These are phyloP conservation scores for Colletotrichum sp. DNA, from an alignment of 2,329 filamentous ascomycete genomes.

Conservation along the genomic window DNA sequence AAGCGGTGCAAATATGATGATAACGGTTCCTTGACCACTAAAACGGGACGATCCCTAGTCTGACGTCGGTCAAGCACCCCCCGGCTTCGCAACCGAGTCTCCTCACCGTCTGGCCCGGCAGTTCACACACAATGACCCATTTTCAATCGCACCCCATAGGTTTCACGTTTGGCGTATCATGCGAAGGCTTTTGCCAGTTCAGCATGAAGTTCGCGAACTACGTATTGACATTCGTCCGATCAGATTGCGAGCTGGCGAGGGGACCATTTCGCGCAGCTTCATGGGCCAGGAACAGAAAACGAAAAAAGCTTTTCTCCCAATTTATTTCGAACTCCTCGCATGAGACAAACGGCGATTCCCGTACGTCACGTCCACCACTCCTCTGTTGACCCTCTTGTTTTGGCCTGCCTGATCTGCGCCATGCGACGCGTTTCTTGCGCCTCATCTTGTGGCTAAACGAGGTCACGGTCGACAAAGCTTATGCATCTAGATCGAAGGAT, in stretches of 20 bases:
- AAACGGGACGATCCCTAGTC: neutral
- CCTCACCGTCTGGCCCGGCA: neutral
- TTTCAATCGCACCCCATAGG: constrained; percentile 1
- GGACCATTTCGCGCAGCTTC: neutral
- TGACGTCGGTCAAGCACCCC: neutral
- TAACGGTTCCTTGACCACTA: neutral
- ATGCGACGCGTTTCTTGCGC: neutral
- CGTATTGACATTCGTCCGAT: neutral
- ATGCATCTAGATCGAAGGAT: neutral
- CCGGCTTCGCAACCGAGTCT: neutral
- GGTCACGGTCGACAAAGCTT: neutral
- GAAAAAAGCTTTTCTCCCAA: neutral
- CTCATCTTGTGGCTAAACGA: neutral
- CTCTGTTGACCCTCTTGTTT: neutral
- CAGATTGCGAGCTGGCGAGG: neutral
- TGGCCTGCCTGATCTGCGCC: constrained; percentile 12
- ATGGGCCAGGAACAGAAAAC: neutral
- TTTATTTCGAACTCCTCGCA: neutral
- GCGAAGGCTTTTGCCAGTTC: neutral
- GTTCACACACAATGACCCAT: neutral
- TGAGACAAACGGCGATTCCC: neutral
- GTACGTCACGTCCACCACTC: neutral
- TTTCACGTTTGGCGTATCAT: constrained; percentile 11
- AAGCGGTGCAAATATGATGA: neutral
- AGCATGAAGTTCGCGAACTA: constrained; percentile 1